A percentile compares a stretch with the other conserved stretches of the same genome.
These are phyloP conservation scores for Ustilago lituana DNA, from an alignment of 1,284 basidiomycete genomes.

Conservation along the genomic window DNA sequence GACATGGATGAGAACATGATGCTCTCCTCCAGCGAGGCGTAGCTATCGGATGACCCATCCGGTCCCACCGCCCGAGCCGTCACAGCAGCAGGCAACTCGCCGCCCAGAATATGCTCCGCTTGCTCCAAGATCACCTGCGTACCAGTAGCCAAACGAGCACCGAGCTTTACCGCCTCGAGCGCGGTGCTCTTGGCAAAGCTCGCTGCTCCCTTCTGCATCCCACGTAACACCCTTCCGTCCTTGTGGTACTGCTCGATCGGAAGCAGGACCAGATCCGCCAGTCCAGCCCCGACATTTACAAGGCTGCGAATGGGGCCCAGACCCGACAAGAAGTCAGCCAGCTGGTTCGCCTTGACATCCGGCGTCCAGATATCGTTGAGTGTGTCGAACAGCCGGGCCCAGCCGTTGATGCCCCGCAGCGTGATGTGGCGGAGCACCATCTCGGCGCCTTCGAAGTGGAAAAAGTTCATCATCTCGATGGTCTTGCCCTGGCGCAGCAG, in stretches of 20 bases:
- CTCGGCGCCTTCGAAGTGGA: conserved; percentile 98
- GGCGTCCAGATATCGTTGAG: conserved; percentile 98
- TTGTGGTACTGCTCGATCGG: conserved; percentile 98
- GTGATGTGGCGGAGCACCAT: conserved; percentile 96
- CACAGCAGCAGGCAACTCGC: conserved; percentile 72
- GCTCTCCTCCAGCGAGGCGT: conserved; percentile 28
- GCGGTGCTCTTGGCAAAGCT: conserved; percentile 93
- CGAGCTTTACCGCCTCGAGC: conserved; percentile 91
- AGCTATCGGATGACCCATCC: conserved; percentile 32
- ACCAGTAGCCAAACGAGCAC: conserved; percentile 92
- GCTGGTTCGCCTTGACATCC: conserved; percentile 96
- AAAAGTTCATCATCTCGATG: conserved; percentile 99
- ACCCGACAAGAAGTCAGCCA: conserved; percentile 96
- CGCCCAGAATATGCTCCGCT: conserved; percentile 88
- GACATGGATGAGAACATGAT: conserved; percentile 19
- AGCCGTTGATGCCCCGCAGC: conserved; percentile 86
- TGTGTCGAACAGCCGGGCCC: conserved; percentile 84
- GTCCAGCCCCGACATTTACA: conserved; percentile 94
- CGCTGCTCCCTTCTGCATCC: conserved; percentile 91
- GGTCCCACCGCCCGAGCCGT: conserved; percentile 74
- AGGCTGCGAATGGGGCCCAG: conserved; percentile 87
- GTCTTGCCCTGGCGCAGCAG: conserved; percentile 83
- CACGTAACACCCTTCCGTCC: conserved; percentile 89
- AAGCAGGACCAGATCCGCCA: conserved; percentile 92
- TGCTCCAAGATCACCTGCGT: conserved; percentile 97